Evolutionary conservation across 2,329 filamentous ascomycete genomes (phyloP).

Genomic region (Alternaria conjuncta): DNA sequence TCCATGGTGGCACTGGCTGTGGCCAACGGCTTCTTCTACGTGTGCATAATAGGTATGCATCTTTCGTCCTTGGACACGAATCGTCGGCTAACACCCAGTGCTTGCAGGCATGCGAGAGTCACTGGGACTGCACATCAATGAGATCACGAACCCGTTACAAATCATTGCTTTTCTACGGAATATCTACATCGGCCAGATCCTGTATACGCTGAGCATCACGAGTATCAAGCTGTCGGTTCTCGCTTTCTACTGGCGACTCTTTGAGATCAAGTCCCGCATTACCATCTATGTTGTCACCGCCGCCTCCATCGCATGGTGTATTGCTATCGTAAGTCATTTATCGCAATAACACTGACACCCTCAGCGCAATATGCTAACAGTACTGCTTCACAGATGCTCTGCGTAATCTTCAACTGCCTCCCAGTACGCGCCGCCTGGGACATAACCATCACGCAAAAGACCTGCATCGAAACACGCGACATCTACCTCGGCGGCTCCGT

Average conservation of each 20-base stretch:
- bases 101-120: conserved; percentile 21
- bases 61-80: neutral
- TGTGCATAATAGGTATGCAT: conserved; percentile 27
- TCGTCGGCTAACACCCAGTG: neutral
- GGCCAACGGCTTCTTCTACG: conserved; percentile 26
- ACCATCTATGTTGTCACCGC: conserved; percentile 15
- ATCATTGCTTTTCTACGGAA: conserved; percentile 21
- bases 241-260: conserved; percentile 36
- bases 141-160: conserved; percentile 7
- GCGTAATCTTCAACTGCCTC: conserved; percentile 27
- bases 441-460: conserved; percentile 23
- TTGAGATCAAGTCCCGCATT: conserved; percentile 21
- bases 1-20: conserved; percentile 20
- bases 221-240: conserved; percentile 32
- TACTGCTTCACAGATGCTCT: conserved; percentile 11
- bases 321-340: conserved; percentile 18
- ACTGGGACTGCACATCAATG: conserved; percentile 19
- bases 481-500: conserved; percentile 34
- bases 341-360: neutral
- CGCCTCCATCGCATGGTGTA: conserved; percentile 25
- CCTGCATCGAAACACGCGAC: conserved; percentile 23
- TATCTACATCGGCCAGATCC: conserved; percentile 26
- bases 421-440: conserved; percentile 31
- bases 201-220: conserved; percentile 25
- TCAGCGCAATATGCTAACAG: neutral